Evolutionary conservation across 2,329 filamentous ascomycete species (phyloP).

Genomic region (Penicillium sp.): DNA sequence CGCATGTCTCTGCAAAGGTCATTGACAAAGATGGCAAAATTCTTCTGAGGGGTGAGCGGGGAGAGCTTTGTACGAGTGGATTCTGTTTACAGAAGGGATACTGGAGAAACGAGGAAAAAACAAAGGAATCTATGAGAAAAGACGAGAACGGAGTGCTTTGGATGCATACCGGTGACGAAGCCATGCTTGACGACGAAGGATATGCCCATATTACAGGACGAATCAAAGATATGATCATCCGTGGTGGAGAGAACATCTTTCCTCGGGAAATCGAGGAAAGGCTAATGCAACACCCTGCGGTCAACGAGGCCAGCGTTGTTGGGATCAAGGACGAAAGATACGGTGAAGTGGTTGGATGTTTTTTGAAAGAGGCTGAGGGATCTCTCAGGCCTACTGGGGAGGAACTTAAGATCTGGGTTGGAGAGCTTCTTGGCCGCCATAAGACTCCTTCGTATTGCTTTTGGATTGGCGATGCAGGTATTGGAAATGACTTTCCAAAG

Average conservation of each 20-base stretch:
- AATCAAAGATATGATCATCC: slow-evolving; percentile 77
- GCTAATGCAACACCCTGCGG: slow-evolving; percentile 62
- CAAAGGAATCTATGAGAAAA: slow-evolving; percentile 67
- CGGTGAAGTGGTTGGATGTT: slow-evolving; percentile 58
- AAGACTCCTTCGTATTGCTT: slow-evolving; percentile 72
- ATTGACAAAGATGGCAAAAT: slow-evolving; percentile 68
- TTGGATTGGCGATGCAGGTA: slow-evolving; percentile 67
- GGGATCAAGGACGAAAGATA: slow-evolving; percentile 61
- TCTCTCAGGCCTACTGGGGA: slow-evolving; percentile 48
- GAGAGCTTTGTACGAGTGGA: slow-evolving; percentile 74
- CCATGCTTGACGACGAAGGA: slow-evolving; percentile 56
- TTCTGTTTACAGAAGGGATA: slow-evolving; percentile 67
- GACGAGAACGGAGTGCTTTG: slow-evolving; percentile 61
- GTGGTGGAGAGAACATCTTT: slow-evolving; percentile 71
- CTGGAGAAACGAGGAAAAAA: slow-evolving; percentile 43
- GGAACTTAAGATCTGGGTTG: slow-evolving; percentile 63
- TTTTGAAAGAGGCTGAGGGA: slow-evolving; percentile 43
- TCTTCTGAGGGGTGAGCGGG: slow-evolving; percentile 65
- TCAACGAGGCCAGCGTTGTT: slow-evolving; percentile 66
- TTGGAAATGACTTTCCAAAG: slow-evolving; percentile 59
- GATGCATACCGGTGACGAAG: slow-evolving; percentile 65
- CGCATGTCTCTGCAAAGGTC: slow-evolving; percentile 76
- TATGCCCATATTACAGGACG: slow-evolving; percentile 72
- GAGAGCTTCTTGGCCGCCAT: slow-evolving; percentile 61
- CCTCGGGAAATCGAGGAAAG: slow-evolving; percentile 73